These are phyloP conservation scores for Eucalyptus urophylla DNA, from an alignment of 345 rosid genomes.

Conservation along the genomic window DNA sequence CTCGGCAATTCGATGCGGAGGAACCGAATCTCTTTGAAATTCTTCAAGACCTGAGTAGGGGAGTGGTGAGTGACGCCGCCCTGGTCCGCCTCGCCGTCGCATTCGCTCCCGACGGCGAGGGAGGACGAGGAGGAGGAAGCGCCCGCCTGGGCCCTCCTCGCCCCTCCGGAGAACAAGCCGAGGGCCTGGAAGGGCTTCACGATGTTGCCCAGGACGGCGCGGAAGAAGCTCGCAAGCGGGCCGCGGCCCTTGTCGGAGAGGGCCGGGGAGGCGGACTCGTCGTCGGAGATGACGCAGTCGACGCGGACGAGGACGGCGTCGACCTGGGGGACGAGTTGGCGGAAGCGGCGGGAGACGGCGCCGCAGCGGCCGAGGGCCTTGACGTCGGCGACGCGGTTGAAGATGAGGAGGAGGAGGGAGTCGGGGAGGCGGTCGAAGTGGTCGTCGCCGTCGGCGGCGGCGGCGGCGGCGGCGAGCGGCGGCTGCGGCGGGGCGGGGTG, in stretches of 20 bases:
- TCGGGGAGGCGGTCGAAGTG: conserved; percentile 88
- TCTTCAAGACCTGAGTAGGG: conserved; percentile 82
- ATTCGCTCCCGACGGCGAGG: conserved; percentile 26
- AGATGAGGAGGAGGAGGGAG: conserved; percentile 59
- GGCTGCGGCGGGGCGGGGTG: conserved; percentile 19
- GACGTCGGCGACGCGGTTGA: conserved; percentile 85
- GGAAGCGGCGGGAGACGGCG: conserved; percentile 71
- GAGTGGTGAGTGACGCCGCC: conserved; percentile 92
- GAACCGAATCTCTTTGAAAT: conserved; percentile 81
- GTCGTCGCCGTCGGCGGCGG: conserved; percentile 11
- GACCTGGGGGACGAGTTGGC: conserved; percentile 66
- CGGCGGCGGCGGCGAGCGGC: neutral
- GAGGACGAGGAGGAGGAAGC: conserved; percentile 2
- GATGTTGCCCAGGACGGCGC: conserved; percentile 51
- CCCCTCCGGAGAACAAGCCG: conserved; percentile 53
- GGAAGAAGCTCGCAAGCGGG: conserved; percentile 36
- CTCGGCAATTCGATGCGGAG: conserved; percentile 77
- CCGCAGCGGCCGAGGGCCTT: conserved; percentile 92
- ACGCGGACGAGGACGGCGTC: conserved; percentile 84
- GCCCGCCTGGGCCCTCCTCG: conserved; percentile 10
- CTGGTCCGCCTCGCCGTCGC: conserved; percentile 59
- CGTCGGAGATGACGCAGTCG: conserved; percentile 91
- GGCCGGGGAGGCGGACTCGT: conserved; percentile 27
- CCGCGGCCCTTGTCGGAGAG: conserved; percentile 42
- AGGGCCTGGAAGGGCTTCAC: conserved; percentile 76